Conservation (phyloP, 108 stramenopile species). For the Cyclotella sp. region DNA sequence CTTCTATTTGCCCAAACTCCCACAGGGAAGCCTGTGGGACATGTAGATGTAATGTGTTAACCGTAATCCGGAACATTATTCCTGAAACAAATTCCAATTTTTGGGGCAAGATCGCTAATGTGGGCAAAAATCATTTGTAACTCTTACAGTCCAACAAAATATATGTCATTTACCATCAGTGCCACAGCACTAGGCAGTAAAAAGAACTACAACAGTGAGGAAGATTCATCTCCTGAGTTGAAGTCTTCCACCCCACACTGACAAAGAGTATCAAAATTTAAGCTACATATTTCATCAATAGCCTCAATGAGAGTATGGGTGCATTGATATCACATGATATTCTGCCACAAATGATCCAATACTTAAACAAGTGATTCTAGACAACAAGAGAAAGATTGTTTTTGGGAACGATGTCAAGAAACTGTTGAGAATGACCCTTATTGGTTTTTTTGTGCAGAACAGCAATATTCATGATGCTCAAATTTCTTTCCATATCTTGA, state of each 20-base stretch:
- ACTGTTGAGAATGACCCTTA: conserved; percentile 21
- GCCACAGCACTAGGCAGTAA: conserved; percentile 2
- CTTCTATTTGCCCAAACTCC: conserved; percentile 40
- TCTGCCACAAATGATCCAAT: conserved; percentile 23
- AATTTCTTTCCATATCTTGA: conserved; percentile 21
- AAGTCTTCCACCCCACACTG: not conserved
- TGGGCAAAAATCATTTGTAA: conserved; percentile 29
- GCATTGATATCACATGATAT: conserved; percentile 16
- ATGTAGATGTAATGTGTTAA: not conserved
- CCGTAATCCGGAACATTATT: not conserved
- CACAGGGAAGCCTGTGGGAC: conserved; percentile 13
- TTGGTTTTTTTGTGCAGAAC: conserved; percentile 24
- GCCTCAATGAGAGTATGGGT: not conserved
- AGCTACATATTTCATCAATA: not conserved
- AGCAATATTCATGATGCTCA: conserved; percentile 31
- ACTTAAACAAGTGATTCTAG: conserved; percentile 30
- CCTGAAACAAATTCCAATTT: conserved; percentile 46
- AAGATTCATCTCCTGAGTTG: not conserved
- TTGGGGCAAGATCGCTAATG: conserved; percentile 43
- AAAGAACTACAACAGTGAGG: not conserved
- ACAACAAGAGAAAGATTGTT: conserved; percentile 12
- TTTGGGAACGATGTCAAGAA: conserved; percentile 19
- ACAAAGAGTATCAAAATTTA: not conserved
- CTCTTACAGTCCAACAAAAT: conserved; percentile 31
- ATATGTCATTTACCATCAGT: conserved; percentile 35